These are phyloP conservation scores for Lepiota venenata DNA, from an alignment of 768 basidiomycete genomes.

Conservation along the genomic window DNA sequence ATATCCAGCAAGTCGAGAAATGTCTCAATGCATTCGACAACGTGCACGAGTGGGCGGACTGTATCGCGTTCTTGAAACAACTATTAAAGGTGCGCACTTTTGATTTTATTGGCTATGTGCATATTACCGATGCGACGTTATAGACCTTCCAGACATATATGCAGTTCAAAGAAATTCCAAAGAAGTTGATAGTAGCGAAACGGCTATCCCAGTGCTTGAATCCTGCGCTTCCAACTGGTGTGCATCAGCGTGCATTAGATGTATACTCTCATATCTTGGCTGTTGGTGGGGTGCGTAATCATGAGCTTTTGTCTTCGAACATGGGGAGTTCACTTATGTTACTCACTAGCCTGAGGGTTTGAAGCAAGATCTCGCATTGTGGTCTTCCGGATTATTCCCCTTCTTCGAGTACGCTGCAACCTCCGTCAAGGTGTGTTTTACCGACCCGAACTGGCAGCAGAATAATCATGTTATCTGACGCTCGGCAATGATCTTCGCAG, in stretches of 20 bases:
- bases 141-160: slow-evolving; percentile 92
- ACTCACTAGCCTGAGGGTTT: slow-evolving; percentile 77
- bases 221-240: slow-evolving; percentile 95
- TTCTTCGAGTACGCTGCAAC: slow-evolving; percentile 99
- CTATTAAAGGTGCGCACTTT: slow-evolving; percentile 70
- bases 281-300: slow-evolving; percentile 75
- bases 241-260: slow-evolving; percentile 94
- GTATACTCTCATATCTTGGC: slow-evolving; percentile 91
- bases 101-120: not conserved
- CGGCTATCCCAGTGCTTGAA: slow-evolving; percentile 95
- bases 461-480: not conserved
- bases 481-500: slow-evolving; percentile 29
- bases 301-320: slow-evolving; percentile 3
- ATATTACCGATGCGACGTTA: not conserved
- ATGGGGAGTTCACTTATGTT: not conserved
- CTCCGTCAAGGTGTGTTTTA: slow-evolving; percentile 75
- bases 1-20: slow-evolving; percentile 87
- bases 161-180: slow-evolving; percentile 94
- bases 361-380: slow-evolving; percentile 80
- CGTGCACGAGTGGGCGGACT: slow-evolving; percentile 99
- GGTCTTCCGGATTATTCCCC: slow-evolving; percentile 96
- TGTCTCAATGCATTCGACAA: slow-evolving; percentile 91
- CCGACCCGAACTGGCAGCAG: not conserved
- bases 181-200: slow-evolving; percentile 92
- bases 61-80: slow-evolving; percentile 94